Percentiles rank a stretch among this genome's conserved stretches.
phyloP scores from a whole-genome alignment of 2,329 filamentous ascomycete species.

The Fonsecaea multimorphosa region DNA sequence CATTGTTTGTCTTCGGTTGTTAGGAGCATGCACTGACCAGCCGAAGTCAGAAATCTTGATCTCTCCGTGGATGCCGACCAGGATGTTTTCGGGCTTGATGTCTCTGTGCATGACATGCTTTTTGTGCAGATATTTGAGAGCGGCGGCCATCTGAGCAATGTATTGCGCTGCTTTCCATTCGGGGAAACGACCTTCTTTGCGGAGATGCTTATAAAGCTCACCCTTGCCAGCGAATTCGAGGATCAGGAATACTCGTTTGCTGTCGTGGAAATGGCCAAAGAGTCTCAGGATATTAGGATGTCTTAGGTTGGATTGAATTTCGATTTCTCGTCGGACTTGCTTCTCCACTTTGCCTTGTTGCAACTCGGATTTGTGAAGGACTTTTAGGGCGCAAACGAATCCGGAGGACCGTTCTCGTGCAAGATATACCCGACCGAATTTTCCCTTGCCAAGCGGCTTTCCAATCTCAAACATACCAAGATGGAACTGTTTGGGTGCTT shows the following conservation, averaged over 20 bases:
- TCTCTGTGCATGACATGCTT: constrained; percentile 98
- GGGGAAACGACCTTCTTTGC: constrained; percentile 77
- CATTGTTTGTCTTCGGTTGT: constrained; percentile 91
- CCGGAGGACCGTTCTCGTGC: constrained; percentile 78
- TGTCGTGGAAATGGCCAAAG: constrained; percentile 88
- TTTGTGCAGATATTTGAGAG: constrained; percentile 86
- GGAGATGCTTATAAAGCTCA: constrained; percentile 85
- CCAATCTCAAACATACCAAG: constrained; percentile 95
- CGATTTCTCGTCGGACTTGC: constrained; percentile 84
- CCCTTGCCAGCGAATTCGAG: constrained; percentile 85
- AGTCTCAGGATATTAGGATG: constrained; percentile 85
- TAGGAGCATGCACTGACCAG: constrained; percentile 97
- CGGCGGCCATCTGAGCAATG: constrained; percentile 88
- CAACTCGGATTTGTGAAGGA: constrained; percentile 82
- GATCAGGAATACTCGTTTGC: constrained; percentile 84
- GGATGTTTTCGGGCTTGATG: constrained; percentile 97
- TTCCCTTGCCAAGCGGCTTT: constrained; percentile 82
- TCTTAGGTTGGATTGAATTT: constrained; percentile 85
- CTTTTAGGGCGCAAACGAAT: constrained; percentile 86
- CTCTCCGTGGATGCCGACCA: constrained; percentile 94
- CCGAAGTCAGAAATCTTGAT: constrained; percentile 99
- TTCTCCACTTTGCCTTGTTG: constrained; percentile 83
- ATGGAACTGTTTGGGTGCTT: constrained; percentile 68
- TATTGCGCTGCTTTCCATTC: constrained; percentile 88
- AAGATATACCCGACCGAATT: constrained; percentile 85